Evolutionary conservation across 306 rosid species (phyloP), one percentile per base, ranked within the genome.

Genomic region (Potentilla sterilis): DNA sequence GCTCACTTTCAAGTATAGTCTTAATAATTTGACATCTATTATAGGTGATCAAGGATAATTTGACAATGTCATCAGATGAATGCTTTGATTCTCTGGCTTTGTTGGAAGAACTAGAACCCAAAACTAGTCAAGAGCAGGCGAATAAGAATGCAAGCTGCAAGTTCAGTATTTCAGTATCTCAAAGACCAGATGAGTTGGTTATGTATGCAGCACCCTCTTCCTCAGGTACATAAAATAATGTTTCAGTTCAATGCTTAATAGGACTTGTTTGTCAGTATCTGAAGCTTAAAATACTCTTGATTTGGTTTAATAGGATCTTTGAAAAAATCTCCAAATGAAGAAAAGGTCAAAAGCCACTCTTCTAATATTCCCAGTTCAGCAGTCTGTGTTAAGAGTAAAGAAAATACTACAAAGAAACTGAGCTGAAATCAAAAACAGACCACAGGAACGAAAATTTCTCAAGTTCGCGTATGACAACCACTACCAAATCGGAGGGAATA

Each of bases 51-150:
- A 78, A 68, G 72, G 77, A 85, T 66, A 67, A 49, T 11, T 0
- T 79, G 77, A 76, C 82, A 8, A 73, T 77, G 71, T 77, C 87
- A 2, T 86, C 87, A 4, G 84, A 70, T 19, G 86, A 81, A 66
- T 70, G 61, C 43, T 86, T 86, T 21, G 87, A 81, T 76, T 15
- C 68, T 2, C 55, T 73, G 64, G 85, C 58, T 9, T 44, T 86
- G 65, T 78, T 83, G 77, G 58, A 59, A 44, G 84, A 77, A 52
- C 38, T 77, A 67, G 82, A 81, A 44, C 35, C 51, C 6, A 69
- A 58, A 49, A 52, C 52, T 59, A 62, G 51, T 47, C 73, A n/a
- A 7, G 69, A 63, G n/a, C 35, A 4, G 59, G 62, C 9, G 11
- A 79, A 34, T 38, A 81, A 75, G 35, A 73, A 65, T 58, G 76